Percentiles rank a stretch among this genome's conserved stretches.
These are phyloP conservation scores for Cnidoscolus chayamansa DNA, from an alignment of 441 rosid species.

Conservation along the genomic window DNA sequence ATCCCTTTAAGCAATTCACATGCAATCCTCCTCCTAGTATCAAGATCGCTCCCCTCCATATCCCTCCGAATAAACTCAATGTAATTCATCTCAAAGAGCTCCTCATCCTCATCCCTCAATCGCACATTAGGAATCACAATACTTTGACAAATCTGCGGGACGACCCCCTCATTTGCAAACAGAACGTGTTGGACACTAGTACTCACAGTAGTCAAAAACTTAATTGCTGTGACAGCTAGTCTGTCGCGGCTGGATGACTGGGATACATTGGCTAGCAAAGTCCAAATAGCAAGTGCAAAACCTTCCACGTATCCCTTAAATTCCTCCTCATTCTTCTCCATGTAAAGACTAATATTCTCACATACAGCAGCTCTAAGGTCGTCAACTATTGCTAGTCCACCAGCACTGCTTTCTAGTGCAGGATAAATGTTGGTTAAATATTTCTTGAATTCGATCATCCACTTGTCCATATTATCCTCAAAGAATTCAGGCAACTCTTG, in stretches of 20 bases:
- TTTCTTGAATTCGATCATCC: constrained; percentile 87
- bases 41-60: constrained; percentile 98
- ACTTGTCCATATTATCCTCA: constrained; percentile 88
- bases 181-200: constrained; percentile 83
- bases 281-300: constrained; percentile 86
- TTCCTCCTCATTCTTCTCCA: constrained; percentile 96
- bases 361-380: constrained; percentile 83
- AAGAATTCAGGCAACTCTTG: constrained; percentile 93
- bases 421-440: constrained; percentile 63
- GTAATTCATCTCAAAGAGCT: constrained; percentile 90
- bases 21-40: constrained; percentile 93
- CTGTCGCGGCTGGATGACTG: constrained; percentile 67
- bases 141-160: constrained; percentile 79
- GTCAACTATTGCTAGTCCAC: constrained; percentile 62
- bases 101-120: constrained; percentile 91
- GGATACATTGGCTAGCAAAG: constrained; percentile 71
- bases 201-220: constrained; percentile 91
- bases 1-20: constrained; percentile 94
- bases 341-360: constrained; percentile 86
- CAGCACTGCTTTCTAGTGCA: constrained; percentile 45
- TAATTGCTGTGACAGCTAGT: constrained; percentile 79
- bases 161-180: constrained; percentile 71
- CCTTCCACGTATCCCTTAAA: constrained; percentile 61
- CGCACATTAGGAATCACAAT: constrained; percentile 91
- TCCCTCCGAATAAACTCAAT: constrained; percentile 94